Evolutionary conservation across 495 filamentous ascomycete genomes (phyloP).

Genomic region (Baudoinia panamericana): DNA sequence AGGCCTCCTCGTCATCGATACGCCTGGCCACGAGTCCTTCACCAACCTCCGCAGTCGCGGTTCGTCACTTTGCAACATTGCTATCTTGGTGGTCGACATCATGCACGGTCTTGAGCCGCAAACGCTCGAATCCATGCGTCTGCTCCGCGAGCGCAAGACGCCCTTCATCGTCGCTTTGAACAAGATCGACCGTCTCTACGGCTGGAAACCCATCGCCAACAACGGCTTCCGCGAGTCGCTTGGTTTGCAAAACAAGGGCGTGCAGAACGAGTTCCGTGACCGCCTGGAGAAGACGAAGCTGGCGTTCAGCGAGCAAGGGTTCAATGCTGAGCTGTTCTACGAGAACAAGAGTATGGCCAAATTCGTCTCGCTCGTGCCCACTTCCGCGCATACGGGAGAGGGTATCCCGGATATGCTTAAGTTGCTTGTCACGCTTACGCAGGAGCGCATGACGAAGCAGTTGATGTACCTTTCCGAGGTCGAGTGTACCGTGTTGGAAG

Average conservation of each 20-base stretch:
- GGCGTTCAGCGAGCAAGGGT: slow-evolving; percentile 87
- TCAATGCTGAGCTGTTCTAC: slow-evolving; percentile 93
- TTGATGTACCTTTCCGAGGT: slow-evolving; percentile 98
- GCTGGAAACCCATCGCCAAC: slow-evolving; percentile 95
- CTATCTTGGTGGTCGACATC: slow-evolving; percentile 97
- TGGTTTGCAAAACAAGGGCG: slow-evolving; percentile 77
- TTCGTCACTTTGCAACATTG: slow-evolving; percentile 97
- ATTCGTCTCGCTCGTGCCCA: slow-evolving; percentile 88
- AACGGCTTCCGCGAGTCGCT: slow-evolving; percentile 94
- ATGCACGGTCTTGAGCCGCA: slow-evolving; percentile 99
- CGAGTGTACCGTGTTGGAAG: slow-evolving; percentile 94
- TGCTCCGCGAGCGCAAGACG: slow-evolving; percentile 86
- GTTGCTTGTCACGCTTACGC: slow-evolving; percentile 77
- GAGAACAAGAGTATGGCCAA: slow-evolving; percentile 96
- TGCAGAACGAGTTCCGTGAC: slow-evolving; percentile 88
- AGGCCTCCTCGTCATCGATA: slow-evolving; percentile 94
- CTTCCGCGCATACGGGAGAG: slow-evolving; percentile 93
- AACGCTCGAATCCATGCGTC: slow-evolving; percentile 90
- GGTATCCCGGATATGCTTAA: slow-evolving; percentile 99
- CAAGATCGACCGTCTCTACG: slow-evolving; percentile 99
- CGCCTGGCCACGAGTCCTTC: slow-evolving; percentile 99
- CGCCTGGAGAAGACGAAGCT: slow-evolving; percentile 84
- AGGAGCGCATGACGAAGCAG: slow-evolving; percentile 94
- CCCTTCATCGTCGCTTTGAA: slow-evolving; percentile 98
- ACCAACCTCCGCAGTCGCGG: slow-evolving; percentile 92